phyloP scores from a whole-genome alignment of 345 rosid species.

The Lepidium sativum region DNA sequence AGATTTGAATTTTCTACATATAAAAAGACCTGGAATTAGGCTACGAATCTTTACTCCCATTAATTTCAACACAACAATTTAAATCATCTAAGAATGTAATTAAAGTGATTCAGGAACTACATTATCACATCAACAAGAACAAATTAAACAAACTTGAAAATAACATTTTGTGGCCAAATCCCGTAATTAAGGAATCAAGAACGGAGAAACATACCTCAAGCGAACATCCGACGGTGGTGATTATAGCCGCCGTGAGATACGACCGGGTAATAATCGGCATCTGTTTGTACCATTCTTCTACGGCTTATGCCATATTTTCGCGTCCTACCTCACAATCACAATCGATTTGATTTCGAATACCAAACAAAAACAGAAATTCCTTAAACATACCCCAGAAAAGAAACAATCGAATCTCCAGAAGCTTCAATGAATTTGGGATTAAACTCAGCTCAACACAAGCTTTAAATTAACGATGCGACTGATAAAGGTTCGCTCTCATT shows the following conservation, averaged over 20 bases:
- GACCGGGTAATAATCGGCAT: constrained; percentile 97
- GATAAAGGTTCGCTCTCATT: background rate
- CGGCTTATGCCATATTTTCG: constrained; percentile 75
- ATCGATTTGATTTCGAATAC: background rate
- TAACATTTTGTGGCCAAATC: background rate
- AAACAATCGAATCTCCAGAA: background rate
- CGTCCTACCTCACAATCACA: background rate
- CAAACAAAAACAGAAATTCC: background rate
- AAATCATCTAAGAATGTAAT: background rate
- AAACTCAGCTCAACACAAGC: background rate
- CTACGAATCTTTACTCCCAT: background rate
- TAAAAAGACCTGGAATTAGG: background rate
- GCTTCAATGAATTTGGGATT: background rate
- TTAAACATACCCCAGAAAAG: background rate
- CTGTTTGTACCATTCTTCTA: constrained; percentile 99
- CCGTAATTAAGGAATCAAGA: background rate
- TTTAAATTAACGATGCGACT: constrained; percentile 16
- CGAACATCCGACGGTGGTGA: constrained; percentile 91
- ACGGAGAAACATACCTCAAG: constrained; percentile 50
- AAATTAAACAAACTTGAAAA: background rate
- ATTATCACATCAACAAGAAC: constrained; percentile 4
- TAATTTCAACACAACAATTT: background rate
- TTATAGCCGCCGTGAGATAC: constrained; percentile 89
- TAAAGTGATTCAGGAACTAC: background rate
- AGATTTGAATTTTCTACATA: background rate